Evolutionary conservation across 129 eudicot species (phyloP).

Genomic region (Centaurea solstitialis): DNA sequence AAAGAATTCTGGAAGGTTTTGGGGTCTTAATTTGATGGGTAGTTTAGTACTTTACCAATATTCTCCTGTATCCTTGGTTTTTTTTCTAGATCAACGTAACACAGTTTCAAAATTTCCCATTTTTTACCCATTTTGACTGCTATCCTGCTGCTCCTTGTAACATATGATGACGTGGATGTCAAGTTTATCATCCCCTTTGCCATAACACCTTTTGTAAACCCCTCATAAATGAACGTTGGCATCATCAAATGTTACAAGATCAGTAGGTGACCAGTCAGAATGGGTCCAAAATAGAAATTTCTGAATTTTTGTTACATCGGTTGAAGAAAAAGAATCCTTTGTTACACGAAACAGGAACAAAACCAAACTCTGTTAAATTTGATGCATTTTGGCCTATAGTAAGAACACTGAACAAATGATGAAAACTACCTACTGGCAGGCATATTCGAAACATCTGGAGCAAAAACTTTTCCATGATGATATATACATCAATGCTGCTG

Average conservation of each 20-base stretch:
- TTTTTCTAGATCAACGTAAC: background rate
- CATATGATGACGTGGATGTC: background rate
- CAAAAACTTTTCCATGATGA: slow-evolving; percentile 56
- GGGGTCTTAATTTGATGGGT: background rate
- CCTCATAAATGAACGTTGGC: background rate
- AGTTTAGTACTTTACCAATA: background rate
- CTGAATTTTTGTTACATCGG: background rate
- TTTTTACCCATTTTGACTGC: background rate
- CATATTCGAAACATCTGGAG: slow-evolving; percentile 75
- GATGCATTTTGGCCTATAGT: background rate
- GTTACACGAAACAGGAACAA: background rate
- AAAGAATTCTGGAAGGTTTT: background rate
- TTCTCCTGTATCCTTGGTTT: background rate
- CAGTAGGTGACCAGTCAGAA: background rate
- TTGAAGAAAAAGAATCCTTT: background rate
- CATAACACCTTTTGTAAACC: background rate
- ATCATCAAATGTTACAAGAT: background rate
- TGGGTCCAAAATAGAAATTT: background rate
- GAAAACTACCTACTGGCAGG: slow-evolving; percentile 84
- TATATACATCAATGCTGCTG: slow-evolving; percentile 73
- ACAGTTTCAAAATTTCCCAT: background rate
- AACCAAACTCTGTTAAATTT: background rate
- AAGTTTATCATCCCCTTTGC: background rate
- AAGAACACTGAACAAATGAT: slow-evolving; percentile 8
- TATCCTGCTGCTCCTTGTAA: background rate